These are phyloP conservation scores for Daedalea quercina DNA, from an alignment of 768 basidiomycete species.

Conservation along the genomic window DNA sequence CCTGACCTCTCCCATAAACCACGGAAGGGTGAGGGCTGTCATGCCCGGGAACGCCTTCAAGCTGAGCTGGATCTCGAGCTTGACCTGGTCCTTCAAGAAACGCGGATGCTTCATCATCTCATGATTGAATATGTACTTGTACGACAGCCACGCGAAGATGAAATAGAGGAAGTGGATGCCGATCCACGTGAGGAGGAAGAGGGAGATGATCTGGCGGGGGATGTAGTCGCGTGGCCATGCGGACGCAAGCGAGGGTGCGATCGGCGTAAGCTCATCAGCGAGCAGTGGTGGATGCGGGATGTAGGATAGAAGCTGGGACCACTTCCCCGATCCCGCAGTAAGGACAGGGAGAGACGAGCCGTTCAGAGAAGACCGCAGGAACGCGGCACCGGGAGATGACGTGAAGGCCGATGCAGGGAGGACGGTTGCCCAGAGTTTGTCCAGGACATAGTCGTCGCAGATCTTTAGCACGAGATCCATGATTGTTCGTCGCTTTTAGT, in stretches of 20 bases:
- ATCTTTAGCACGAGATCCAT: constrained; percentile 85
- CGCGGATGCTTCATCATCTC: constrained; percentile 94
- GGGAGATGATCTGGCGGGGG: constrained; percentile 69
- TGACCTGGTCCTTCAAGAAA: constrained; percentile 85
- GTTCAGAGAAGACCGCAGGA: constrained; percentile 17
- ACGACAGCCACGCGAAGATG: constrained; percentile 79
- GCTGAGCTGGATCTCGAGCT: constrained; percentile 68
- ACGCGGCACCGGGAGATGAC: constrained; percentile 8
- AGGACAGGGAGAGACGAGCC: constrained; percentile 30
- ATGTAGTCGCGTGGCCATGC: constrained; percentile 85
- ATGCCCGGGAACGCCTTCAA: constrained; percentile 78
- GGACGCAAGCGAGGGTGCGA: constrained; percentile 36
- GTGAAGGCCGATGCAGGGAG: constrained; percentile 45
- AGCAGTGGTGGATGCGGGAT: constrained; percentile 52
- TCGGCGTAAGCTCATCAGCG: constrained; percentile 26
- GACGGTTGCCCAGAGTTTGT: constrained; percentile 70
- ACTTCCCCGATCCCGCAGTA: constrained; percentile 32
- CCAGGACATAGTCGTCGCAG: constrained; percentile 68
- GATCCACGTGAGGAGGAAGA: constrained; percentile 63
- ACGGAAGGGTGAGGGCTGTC: constrained; percentile 81
- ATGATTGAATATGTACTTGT: constrained; percentile 84
- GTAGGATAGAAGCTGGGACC: constrained; percentile 47
- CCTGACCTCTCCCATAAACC: constrained; percentile 89
- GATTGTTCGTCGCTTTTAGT: neutral
- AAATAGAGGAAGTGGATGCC: constrained; percentile 89